phyloP scores from a whole-genome alignment of 345 rosid genomes.

The Boechera retrofracta region DNA sequence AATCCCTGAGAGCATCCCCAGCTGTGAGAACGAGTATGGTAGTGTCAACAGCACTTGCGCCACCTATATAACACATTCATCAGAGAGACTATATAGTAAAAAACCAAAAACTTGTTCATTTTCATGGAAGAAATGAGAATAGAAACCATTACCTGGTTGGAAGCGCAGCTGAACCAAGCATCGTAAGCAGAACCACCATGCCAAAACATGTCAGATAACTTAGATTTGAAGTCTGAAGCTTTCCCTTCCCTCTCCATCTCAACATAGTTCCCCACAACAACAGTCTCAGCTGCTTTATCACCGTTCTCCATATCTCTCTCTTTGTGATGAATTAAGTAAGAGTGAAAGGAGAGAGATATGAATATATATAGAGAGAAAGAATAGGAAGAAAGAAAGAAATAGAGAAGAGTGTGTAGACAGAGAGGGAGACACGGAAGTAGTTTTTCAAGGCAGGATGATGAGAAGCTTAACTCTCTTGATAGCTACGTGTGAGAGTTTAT shows the following conservation, averaged over 20 bases:
- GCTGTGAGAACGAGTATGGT: slow-evolving; percentile 98
- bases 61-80: slow-evolving; percentile 54
- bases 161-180: slow-evolving; percentile 99
- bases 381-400: neutral
- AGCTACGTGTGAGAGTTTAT: slow-evolving; percentile 49
- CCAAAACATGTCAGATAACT: slow-evolving; percentile 78
- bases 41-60: slow-evolving; percentile 98
- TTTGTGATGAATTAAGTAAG: neutral
- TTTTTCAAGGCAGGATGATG: slow-evolving; percentile 47
- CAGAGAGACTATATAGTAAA: neutral
- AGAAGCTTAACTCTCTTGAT: slow-evolving; percentile 34
- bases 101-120: neutral
- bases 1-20: slow-evolving; percentile 94
- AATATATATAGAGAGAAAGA: slow-evolving; percentile 44
- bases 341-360: slow-evolving; percentile 3
- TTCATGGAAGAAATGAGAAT: neutral
- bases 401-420: slow-evolving; percentile 46
- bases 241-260: slow-evolving; percentile 93
- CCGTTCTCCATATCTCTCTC: slow-evolving; percentile 49
- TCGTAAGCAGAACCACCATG: slow-evolving; percentile 97
- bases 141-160: slow-evolving; percentile 66
- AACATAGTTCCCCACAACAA: slow-evolving; percentile 84
- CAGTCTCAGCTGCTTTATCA: slow-evolving; percentile 90
- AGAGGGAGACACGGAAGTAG: slow-evolving; percentile 51
- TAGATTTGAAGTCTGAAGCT: slow-evolving; percentile 61